Evolutionary conservation across 2,329 filamentous ascomycete species (phyloP).

Genomic region (Ophiostoma ulmi): DNA sequence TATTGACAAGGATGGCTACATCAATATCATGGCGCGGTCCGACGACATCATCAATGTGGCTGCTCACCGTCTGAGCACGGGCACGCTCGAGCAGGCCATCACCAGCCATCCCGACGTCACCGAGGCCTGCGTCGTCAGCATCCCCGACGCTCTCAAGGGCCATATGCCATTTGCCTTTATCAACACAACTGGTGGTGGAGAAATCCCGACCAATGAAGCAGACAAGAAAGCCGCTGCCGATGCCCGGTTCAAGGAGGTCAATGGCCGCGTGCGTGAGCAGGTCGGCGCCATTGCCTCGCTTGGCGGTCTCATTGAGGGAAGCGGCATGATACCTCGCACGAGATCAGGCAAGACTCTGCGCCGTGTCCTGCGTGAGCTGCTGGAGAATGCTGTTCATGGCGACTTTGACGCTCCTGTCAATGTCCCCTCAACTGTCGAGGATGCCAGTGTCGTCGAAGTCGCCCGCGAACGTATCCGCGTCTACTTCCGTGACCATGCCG

Average conservation of each 20-base stretch:
- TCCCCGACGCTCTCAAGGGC: constrained; percentile 81
- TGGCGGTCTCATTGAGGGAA: constrained; percentile 78
- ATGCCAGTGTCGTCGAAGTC: constrained; percentile 66
- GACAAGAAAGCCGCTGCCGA: not conserved
- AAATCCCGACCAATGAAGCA: not conserved
- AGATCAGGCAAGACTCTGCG: constrained; percentile 86
- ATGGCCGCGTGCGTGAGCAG: constrained; percentile 66
- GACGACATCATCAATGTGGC: constrained; percentile 97
- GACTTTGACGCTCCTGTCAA: constrained; percentile 67
- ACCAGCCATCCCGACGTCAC: constrained; percentile 72
- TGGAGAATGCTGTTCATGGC: constrained; percentile 74
- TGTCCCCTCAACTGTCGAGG: constrained; percentile 82
- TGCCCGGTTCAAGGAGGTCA: constrained; percentile 55
- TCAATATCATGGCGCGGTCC: constrained; percentile 57
- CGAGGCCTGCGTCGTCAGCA: constrained; percentile 79
- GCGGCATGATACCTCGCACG: constrained; percentile 86
- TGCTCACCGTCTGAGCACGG: constrained; percentile 82
- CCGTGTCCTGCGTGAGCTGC: constrained; percentile 71
- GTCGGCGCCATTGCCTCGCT: constrained; percentile 84
- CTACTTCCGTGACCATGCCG: constrained; percentile 57
- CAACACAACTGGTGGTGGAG: constrained; percentile 42
- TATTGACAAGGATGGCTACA: constrained; percentile 68
- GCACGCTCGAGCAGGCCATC: constrained; percentile 85
- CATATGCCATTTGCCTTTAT: constrained; percentile 90
- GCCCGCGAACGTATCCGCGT: constrained; percentile 65